Base-by-base conservation (phyloP, 2,329 filamentous ascomycete genomes). In the Leptographium flavum region DNA sequence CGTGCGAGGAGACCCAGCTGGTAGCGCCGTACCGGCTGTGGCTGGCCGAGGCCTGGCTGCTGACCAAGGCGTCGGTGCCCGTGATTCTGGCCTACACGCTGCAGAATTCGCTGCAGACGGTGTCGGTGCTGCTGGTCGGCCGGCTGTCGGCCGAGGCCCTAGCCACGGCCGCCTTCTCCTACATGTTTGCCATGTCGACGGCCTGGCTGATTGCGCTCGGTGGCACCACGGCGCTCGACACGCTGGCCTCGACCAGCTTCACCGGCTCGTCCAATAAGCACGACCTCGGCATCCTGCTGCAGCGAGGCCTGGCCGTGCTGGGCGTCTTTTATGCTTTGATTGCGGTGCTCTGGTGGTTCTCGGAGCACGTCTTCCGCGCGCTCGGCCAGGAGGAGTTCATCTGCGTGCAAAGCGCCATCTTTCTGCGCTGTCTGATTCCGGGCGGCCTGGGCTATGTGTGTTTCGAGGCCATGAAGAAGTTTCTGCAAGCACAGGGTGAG, bases 181-280 rank as follows among this genome's bases (percentile, higher is more conserved):
- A 92, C 66, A 94, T 94, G 87, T 94, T 94, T 54, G 87, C 87
- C 45, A 87, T 90, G 83, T 79, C 83, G 21, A 87, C 85, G 1
- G 87, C 80, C 0, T 93, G 87, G 86, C 72, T 94, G 32, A 83
- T 94, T 48, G 87, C 81, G 0, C 72, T 94, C 4, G 87, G 87
- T 25, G 87, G 87, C 8, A 88, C 85, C 0, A 94, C 85, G 1
- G 87, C 87, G 0, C 71, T 94, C 37, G 87, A 94, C 59, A 94
- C 87, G 0, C 67, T 94, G 22, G 86, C 84, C 2, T 88, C 84
- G 0, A 85, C 81, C 39, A 81, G 80, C 38, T 94, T 87, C 59
- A 94, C 87, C 0, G 83, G 83, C 1, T 85, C 83, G 50, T 75
- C 79, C 52, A 81, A 90, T 59, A 86, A 82, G 49, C 76, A 84